Percentiles rank a stretch among this genome's conserved stretches.
These are phyloP conservation scores for Pleurotus tuoliensis DNA, from an alignment of 768 basidiomycete species.

Conservation along the genomic window DNA sequence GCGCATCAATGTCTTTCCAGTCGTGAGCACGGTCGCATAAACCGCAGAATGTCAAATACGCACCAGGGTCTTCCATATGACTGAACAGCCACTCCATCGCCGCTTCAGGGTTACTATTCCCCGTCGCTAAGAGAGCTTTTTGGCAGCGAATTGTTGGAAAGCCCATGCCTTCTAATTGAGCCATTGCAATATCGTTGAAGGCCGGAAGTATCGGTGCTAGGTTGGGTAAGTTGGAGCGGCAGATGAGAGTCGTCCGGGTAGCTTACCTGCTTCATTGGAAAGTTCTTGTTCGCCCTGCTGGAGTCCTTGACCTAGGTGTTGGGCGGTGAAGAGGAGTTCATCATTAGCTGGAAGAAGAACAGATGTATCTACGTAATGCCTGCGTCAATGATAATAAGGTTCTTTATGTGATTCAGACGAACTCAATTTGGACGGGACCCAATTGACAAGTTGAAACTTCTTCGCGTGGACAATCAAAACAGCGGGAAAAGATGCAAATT, in stretches of 20 bases:
- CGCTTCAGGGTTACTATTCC: slow-evolving; percentile 64
- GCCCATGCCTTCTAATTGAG: slow-evolving; percentile 83
- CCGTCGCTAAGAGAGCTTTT: slow-evolving; percentile 88
- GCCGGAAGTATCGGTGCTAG: slow-evolving; percentile 41
- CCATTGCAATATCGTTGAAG: slow-evolving; percentile 74
- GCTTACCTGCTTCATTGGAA: slow-evolving; percentile 45
- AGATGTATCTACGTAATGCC: slow-evolving; percentile 68
- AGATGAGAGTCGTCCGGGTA: not conserved
- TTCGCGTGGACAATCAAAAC: slow-evolving; percentile 86
- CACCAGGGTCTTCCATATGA: slow-evolving; percentile 94
- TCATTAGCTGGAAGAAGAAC: slow-evolving; percentile 61
- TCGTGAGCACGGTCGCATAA: no score
- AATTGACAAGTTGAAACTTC: slow-evolving; percentile 93
- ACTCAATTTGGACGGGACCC: slow-evolving; percentile 97
- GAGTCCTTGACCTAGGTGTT: slow-evolving; percentile 66
- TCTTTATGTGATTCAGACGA: slow-evolving; percentile 18
- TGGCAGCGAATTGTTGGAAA: slow-evolving; percentile 85
- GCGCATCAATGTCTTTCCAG: slow-evolving; percentile 77
- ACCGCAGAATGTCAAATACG: slow-evolving; percentile 6
- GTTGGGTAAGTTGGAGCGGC: not conserved
- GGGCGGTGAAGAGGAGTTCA: slow-evolving; percentile 51
- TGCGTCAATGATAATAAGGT: not conserved
- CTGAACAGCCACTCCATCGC: slow-evolving; percentile 97
- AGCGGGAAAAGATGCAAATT: slow-evolving; percentile 84
- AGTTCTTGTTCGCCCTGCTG: slow-evolving; percentile 68